These are phyloP conservation scores for Actinomucor elegans DNA, from an alignment of 371 early-diverging fungal species.

Conservation along the genomic window DNA sequence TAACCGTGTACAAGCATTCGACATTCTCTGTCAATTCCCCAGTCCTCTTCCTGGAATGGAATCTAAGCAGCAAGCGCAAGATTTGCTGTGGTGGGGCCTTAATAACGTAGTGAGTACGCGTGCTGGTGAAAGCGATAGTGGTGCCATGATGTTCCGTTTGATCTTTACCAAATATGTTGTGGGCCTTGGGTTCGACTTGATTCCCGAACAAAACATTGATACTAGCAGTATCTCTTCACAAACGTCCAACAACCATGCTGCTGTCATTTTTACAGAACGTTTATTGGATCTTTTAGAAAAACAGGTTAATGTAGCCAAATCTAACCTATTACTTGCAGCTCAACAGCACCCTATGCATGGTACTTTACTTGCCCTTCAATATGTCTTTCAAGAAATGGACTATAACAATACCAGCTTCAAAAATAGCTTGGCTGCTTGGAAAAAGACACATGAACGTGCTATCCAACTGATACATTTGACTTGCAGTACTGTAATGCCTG, in stretches of 20 bases:
- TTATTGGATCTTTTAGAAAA: slow-evolving; percentile 53
- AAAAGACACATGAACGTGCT: slow-evolving; percentile 39
- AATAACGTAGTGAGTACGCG: slow-evolving; percentile 65
- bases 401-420: slow-evolving; percentile 38
- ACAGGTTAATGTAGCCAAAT: slow-evolving; percentile 56
- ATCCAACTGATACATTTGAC: slow-evolving; percentile 51
- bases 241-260: background rate
- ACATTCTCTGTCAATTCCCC: slow-evolving; percentile 61
- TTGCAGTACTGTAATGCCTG: slow-evolving; percentile 63
- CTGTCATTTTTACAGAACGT: slow-evolving; percentile 46
- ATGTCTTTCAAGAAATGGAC: slow-evolving; percentile 60
- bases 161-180: slow-evolving; percentile 78
- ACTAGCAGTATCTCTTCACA: background rate
- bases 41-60: slow-evolving; percentile 58
- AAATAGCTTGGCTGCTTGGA: slow-evolving; percentile 42
- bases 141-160: slow-evolving; percentile 75
- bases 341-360: slow-evolving; percentile 76
- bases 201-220: slow-evolving; percentile 33
- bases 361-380: slow-evolving; percentile 70
- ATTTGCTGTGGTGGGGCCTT: slow-evolving; percentile 66
- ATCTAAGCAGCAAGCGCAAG: slow-evolving; percentile 40
- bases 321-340: slow-evolving; percentile 68
- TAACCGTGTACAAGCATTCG: slow-evolving; percentile 65
- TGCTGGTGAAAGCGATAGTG: slow-evolving; percentile 83
- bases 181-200: slow-evolving; percentile 47